Base-by-base conservation (phyloP, 176 grass and related monocot species). In the maize (Zea mays) region DNA sequence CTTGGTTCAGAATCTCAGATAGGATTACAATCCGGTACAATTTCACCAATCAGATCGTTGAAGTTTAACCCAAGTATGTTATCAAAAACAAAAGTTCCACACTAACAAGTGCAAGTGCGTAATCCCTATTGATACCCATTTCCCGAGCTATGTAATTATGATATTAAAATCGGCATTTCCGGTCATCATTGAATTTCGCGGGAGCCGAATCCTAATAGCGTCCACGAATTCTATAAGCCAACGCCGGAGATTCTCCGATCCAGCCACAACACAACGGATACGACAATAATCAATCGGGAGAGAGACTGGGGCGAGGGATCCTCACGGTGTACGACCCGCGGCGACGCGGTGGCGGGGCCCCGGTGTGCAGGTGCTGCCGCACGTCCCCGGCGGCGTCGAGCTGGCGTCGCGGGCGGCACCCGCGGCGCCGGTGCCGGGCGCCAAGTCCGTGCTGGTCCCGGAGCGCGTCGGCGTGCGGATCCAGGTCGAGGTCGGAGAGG, bases 301-400 rank as follows among this genome's bases (percentile, higher is more conserved):
- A 17, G 16, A 0, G 2, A 56, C 2, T 56, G 49, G 52, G 60
- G 44, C 4, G 20, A 7, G 36, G 58, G 36, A 1, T 38, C 73
- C 75, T 88, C 37, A 89, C 82, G 11, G 83, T 82, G 83, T 85
- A 82, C 1, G 87, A 79, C 10, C 61, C 78, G 21, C 67, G 84
- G 45, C 82, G 78, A 58, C 81, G 85, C 49, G 71, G 52, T n/a
- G 81, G 79, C 42, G 69, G 69, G 14, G 74, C 47, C 4, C 54
- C 76, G 49, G 74, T 58, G 66, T 71, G 68, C 12, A 85, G 84
- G 50, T 78, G 78, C 47, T 81, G 84, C 5, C 68, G 65, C 51
- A 67, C 80, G 35, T 62, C 77, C 76, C 67, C 72, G 20, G 79
- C 65, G 71, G 76, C 76, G 21, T 87, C 81, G 61, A 78, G 67